phyloP scores from a whole-genome alignment of 2,329 filamentous ascomycete species.

The Tolypocladium tropicale region DNA sequence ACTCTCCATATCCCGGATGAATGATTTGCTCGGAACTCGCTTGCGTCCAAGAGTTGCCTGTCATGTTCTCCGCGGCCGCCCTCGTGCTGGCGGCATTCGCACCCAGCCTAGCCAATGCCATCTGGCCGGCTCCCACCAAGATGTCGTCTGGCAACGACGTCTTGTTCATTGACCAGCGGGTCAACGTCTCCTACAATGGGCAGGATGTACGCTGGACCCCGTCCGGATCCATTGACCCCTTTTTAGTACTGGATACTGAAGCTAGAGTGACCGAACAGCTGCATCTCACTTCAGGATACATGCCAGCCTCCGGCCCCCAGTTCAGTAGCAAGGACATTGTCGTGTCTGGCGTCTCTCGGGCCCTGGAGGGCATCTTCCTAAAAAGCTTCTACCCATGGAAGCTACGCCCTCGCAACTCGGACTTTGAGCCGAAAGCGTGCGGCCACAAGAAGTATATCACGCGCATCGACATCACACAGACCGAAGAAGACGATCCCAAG shows the following conservation, averaged over 20 bases:
- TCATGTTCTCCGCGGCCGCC: neutral
- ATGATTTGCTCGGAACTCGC: neutral
- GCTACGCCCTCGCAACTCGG: slow-evolving; percentile 52
- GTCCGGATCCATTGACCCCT: neutral
- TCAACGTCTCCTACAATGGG: slow-evolving; percentile 50
- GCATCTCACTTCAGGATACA: slow-evolving; percentile 21
- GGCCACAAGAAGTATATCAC: slow-evolving; percentile 38
- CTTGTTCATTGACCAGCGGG: slow-evolving; percentile 41
- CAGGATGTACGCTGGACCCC: slow-evolving; percentile 8
- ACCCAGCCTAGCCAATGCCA: slow-evolving; percentile 32
- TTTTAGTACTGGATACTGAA: slow-evolving; percentile 15
- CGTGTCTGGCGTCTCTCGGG: slow-evolving; percentile 45
- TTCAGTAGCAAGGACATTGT: slow-evolving; percentile 44
- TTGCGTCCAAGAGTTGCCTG: neutral
- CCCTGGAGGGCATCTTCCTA: slow-evolving; percentile 53
- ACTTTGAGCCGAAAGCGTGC: slow-evolving; percentile 50
- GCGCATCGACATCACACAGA: slow-evolving; percentile 53
- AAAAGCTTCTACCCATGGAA: slow-evolving; percentile 70
- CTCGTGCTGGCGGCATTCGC: slow-evolving; percentile 29
- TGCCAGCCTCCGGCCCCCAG: slow-evolving; percentile 23
- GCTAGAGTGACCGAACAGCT: slow-evolving; percentile 10
- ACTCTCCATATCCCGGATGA: too few species aligned
- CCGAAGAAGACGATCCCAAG: slow-evolving; percentile 36
- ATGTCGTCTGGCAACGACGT: slow-evolving; percentile 40
- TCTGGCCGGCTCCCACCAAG: slow-evolving; percentile 47